Base-by-base conservation (phyloP, 805 yeast genomes). In the Wickerhamomyces hampshirensis region DNA sequence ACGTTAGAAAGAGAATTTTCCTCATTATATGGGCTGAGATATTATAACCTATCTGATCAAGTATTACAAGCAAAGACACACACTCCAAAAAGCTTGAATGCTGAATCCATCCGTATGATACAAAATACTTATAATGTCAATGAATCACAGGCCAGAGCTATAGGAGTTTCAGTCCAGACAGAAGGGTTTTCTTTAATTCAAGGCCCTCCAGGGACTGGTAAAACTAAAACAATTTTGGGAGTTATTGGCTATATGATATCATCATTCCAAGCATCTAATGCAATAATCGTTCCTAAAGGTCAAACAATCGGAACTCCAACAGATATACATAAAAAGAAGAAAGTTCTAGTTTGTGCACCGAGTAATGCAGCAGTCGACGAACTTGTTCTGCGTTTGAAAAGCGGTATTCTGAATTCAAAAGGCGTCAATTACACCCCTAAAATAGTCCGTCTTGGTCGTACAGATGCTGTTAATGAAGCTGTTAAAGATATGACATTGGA, bases 201-300 rank as follows among this genome's bases (percentile, higher is more conserved):
- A 62, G 99, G 97, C 39, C 99, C 99, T 0, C 99, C 99, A 0
- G 99, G 99, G 60, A 91, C 98, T 0, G 99, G 99, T 66, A 93
- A 93, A 58, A 94, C 99, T 1, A 94, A 91, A 56, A 93, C 99
- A 0, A 93, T 94, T 62, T 58, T 93, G 30, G 97, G 97, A 17
- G 80, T 91, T 33, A 75, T 91, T 23, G 96, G 97, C 0, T 77
- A 87, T 37, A 76, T 79, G 41, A 58, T 84, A 29, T 71, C 85
- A 2, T 56, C 56, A 5, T 59, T 51, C 19, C 40, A 44, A 2
- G 38, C 51, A 6, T 43, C 61, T 0, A 56, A 55, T 32, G 53
- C 54, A 2, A 62, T 64, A 9, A 53, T 60, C 3, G 50, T 58
- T 5, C 64, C 72, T 10, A 31, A 6, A 27, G 46, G 28, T 26